Evolutionary conservation across 345 rosid genomes (phyloP), one percentile per base, ranked within the genome.

Genomic region (Dipteronia dyeriana): DNA sequence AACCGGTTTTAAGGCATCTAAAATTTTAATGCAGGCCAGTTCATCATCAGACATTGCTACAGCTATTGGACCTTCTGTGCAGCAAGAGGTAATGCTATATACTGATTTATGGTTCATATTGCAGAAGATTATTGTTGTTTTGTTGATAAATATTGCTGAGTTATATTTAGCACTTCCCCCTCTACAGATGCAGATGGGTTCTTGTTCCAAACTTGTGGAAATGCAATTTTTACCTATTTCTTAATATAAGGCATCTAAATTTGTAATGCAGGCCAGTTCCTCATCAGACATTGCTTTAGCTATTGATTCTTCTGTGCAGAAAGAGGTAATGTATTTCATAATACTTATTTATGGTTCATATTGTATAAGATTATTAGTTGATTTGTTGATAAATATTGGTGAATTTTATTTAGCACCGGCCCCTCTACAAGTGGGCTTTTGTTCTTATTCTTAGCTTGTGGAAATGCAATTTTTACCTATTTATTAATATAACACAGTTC

Each of bases 51-150:
- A 80, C 56, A 78, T 56, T 73, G 79, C 80, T 84, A 75, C 79
- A 70, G 62, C 71, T 16, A 31, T 75, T 54, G 80, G 83, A 66
- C 56, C 78, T 75, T 70, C 73, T 34, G 62, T 63, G 20, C 72
- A 59, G 14, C 72, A 81, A 78, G 86, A 85, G 83, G 91, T 90
- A 85, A 67, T 73, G 4, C 64, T n/a, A 22, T 20, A 47, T 59
- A 20, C 1, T 49, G 14, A 19, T 49, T 70, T 22, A 60, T n/a
- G 9, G 7, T 59, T 73, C 13, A 31, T 29, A 1, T 29, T 60
- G 43, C 13, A 17, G 41, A 59, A 12, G 54, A 2, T 39, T 73
- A 23, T 19, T 73, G 54, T 56, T 56, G 11, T 22, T 73, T 39
- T 60, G 13, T 73, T 11, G 57, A 4, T 60, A 60, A 41, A 22